Base-by-base conservation (phyloP, 129 eudicot genomes). In the Dittrichia graveolens region DNA sequence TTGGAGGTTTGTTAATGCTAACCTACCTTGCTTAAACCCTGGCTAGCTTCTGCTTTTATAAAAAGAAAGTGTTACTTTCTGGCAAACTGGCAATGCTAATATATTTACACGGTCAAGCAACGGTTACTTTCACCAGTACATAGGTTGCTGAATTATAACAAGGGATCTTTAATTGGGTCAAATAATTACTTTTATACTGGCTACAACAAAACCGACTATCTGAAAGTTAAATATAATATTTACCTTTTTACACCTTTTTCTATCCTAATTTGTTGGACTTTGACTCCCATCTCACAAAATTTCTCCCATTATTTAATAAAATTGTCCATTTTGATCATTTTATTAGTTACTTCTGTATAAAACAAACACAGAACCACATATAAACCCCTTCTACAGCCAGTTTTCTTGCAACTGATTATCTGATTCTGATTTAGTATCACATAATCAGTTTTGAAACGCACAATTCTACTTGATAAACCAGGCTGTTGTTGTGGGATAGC, bases 1-100 rank as follows among this genome's bases (percentile, higher is more conserved):
- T 92, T 45, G 97, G 97, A 84, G 97, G 97, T 92, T 81, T 45
- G 83, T 75, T 71, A 46, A 59, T 60, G 60, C 18, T 72, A 45
- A 46, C 57, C 46, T 4, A n/a, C 54, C 55, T 31, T 57, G 44
- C 45, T 72, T 18, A 6, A 18, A 44, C 31, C 31, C 31, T 24
- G 31, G 31, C 31, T 24, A 24, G 31, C 31, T 24, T 24, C 31
- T 24, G 31, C 31, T 24, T 24, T 24, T 24, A 2, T 24, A 24
- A 2, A 24, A 24, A 24, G 31, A 24, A 24, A 24, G 31, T 24
- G 31, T 24, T 24, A 24, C 31, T 24, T 24, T 24, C 1, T 24
- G 31, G 31, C 31, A 24, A 24, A 0, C 1, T 24, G 31, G 31
- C 31, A 24, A 24, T 24, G 31, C 31, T 24, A 24, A 24, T 24